Evolutionary conservation across 2,329 filamentous ascomycete species (phyloP).

Genomic region (Fusarium incarnatum): DNA sequence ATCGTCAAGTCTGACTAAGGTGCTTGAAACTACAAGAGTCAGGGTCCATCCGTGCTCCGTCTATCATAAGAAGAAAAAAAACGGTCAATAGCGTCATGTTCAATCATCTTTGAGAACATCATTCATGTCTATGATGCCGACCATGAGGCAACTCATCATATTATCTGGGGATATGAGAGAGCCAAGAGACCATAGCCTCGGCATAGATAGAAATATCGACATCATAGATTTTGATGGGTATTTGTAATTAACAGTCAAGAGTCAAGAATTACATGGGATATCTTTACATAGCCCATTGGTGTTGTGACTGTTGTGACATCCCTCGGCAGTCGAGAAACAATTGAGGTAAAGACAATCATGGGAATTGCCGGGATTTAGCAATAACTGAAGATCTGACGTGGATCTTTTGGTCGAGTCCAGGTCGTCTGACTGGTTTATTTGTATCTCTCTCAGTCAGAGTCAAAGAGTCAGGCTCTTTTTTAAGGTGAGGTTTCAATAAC

Average conservation of each 20-base stretch:
- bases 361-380: constrained; percentile 14
- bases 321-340: constrained; percentile 4
- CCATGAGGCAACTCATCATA: neutral
- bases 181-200: constrained; percentile 20
- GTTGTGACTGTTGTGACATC: constrained; percentile 19
- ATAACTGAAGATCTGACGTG: constrained; percentile 23
- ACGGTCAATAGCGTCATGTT: constrained; percentile 4
- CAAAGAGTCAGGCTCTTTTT: constrained; percentile 3
- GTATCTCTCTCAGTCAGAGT: neutral
- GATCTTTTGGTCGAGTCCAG: constrained; percentile 1
- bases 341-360: neutral
- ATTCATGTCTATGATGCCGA: constrained; percentile 8
- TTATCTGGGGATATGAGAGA: neutral
- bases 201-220: neutral
- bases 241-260: constrained; percentile 11
- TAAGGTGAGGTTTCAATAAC: constrained; percentile 19
- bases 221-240: constrained; percentile 16
- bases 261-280: constrained; percentile 9
- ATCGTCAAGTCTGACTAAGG: constrained; percentile 26
- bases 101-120: neutral
- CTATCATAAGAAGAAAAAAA: constrained; percentile 5
- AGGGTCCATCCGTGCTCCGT: constrained; percentile 19
- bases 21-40: constrained; percentile 27
- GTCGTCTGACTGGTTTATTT: neutral
- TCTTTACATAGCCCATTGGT: constrained; percentile 23